Evolutionary conservation across 192 early-diverging fungal species (phyloP).

Genomic region (Paraglomus brasilianum): DNA sequence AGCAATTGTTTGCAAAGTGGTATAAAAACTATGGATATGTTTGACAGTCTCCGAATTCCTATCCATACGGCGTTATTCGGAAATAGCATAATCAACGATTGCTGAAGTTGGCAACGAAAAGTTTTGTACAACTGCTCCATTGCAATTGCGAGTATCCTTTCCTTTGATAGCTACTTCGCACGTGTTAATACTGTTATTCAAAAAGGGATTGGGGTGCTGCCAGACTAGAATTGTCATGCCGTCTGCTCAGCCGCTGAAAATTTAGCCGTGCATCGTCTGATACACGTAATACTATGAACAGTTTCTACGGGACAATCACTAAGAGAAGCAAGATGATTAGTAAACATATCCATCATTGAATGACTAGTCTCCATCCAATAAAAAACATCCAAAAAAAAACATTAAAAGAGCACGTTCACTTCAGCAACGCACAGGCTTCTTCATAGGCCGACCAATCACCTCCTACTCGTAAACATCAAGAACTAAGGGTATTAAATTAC

Average conservation of each 20-base stretch:
- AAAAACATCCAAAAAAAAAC: slow-evolving; percentile 6
- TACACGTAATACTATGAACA: background rate
- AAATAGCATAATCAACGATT: no score
- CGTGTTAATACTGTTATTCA: no score
- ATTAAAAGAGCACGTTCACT: background rate
- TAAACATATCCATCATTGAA: background rate
- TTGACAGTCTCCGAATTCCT: no score
- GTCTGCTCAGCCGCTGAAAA: background rate
- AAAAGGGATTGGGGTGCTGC: no score
- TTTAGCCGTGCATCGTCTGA: slow-evolving; percentile 5
- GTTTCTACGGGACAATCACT: background rate
- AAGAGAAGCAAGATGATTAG: background rate
- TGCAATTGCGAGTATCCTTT: no score
- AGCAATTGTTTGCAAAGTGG: no score
- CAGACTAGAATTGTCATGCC: no score
- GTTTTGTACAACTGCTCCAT: no score
- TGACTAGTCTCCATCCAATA: background rate
- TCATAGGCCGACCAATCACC: background rate
- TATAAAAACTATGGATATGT: no score
- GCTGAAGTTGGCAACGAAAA: no score
- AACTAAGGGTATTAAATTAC: slow-evolving; percentile 1
- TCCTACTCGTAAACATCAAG: background rate
- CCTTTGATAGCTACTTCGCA: no score
- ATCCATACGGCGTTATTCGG: no score
- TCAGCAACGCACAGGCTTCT: background rate